Percentiles rank a stretch among this genome's conserved stretches.
Evolutionary conservation across 352 stramenopile genomes (phyloP).

Genomic region (Globisporangium paddicum): DNA sequence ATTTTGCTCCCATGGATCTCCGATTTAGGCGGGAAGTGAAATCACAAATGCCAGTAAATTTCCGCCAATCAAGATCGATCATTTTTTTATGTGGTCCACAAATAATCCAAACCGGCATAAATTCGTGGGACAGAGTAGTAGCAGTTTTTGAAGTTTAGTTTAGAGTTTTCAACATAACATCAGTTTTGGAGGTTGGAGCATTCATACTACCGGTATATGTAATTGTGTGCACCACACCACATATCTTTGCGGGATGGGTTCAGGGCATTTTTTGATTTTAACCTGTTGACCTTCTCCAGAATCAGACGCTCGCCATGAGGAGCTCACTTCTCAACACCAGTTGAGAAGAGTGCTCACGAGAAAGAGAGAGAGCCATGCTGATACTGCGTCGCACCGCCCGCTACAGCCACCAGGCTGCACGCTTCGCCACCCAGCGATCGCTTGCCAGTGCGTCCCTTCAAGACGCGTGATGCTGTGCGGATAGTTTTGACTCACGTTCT

Average conservation of each 20-base stretch:
- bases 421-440: not conserved
- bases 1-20: too few species aligned
- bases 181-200: too few species aligned
- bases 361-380: not conserved
- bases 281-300: not conserved
- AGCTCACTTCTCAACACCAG: not conserved
- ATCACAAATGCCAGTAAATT: too few species aligned
- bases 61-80: too few species aligned
- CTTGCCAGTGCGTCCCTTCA: slow-evolving; percentile 4
- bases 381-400: not conserved
- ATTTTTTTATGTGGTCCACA: too few species aligned
- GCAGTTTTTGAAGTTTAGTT: too few species aligned
- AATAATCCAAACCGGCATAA: too few species aligned
- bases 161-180: too few species aligned
- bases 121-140: too few species aligned
- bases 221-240: too few species aligned
- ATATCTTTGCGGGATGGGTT: slow-evolving; percentile 3
- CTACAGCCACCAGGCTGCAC: not conserved
- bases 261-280: not conserved
- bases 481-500: not conserved
- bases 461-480: not conserved
- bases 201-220: too few species aligned
- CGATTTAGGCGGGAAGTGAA: too few species aligned
- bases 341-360: not conserved
- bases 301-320: not conserved